A percentile compares a stretch with the other conserved stretches of the same genome.
These are phyloP conservation scores for Sporobolomyces pararoseus DNA, from an alignment of 768 basidiomycete genomes.

Conservation along the genomic window DNA sequence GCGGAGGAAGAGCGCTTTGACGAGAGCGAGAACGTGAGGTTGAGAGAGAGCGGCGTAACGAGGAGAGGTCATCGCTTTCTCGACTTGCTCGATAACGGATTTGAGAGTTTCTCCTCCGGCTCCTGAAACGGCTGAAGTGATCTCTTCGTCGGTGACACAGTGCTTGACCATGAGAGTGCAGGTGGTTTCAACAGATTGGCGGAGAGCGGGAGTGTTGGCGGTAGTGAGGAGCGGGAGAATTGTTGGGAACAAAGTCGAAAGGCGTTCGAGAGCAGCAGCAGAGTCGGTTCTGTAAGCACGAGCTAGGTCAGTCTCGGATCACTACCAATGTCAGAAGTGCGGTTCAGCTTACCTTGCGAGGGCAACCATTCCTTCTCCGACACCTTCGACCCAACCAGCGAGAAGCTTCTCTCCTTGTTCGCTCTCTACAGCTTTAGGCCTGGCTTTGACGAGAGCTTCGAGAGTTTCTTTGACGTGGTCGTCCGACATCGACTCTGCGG, in stretches of 20 bases:
- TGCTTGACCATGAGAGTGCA: slow-evolving; percentile 61
- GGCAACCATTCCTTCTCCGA: slow-evolving; percentile 69
- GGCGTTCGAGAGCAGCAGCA: slow-evolving; percentile 17
- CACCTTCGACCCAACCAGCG: slow-evolving; percentile 72
- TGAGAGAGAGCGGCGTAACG: slow-evolving; percentile 65
- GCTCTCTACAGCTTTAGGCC: slow-evolving; percentile 40
- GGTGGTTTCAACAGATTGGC: slow-evolving; percentile 54
- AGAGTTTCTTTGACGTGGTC: slow-evolving; percentile 57
- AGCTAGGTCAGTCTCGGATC: neutral
- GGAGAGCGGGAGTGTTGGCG: slow-evolving; percentile 32
- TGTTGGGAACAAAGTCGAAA: slow-evolving; percentile 26
- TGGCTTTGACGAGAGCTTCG: slow-evolving; percentile 61
- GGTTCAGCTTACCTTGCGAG: slow-evolving; percentile 51
- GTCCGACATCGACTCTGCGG: slow-evolving; percentile 43
- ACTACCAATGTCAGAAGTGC: neutral
- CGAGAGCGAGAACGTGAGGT: slow-evolving; percentile 70
- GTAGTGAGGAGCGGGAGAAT: slow-evolving; percentile 28
- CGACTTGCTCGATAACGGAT: slow-evolving; percentile 62
- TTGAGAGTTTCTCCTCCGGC: slow-evolving; percentile 52
- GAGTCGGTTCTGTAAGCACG: slow-evolving; percentile 17
- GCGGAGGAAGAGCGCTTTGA: slow-evolving; percentile 65
- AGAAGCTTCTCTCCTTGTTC: slow-evolving; percentile 64
- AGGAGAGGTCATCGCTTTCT: slow-evolving; percentile 68
- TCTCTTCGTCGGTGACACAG: slow-evolving; percentile 67
- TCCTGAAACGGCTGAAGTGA: slow-evolving; percentile 50